A percentile compares a stretch with the other conserved stretches of the same genome.
Conservation (phyloP, 2,329 filamentous ascomycete genomes). For the Rhynchosporium graminicola region DNA sequence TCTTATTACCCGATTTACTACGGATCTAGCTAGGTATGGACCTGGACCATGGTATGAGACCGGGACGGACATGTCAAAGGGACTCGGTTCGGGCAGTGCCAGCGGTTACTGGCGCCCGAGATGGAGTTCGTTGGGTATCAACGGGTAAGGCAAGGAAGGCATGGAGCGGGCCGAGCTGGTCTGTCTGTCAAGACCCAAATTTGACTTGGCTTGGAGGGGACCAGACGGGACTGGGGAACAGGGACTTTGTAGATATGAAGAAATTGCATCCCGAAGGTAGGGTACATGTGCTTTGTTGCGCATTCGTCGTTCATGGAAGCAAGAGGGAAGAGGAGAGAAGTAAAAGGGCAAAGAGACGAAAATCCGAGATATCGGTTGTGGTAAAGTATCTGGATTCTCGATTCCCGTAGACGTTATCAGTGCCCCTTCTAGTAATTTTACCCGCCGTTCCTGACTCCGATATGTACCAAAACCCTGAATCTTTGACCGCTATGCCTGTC, state of each 20-base stretch:
- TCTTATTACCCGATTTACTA: neutral
- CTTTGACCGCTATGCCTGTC: constrained; percentile 31
- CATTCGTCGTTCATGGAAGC: no score
- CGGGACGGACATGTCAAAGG: neutral
- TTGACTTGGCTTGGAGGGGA: neutral
- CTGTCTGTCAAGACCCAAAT: constrained; percentile 1
- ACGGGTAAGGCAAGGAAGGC: neutral
- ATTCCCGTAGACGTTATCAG: neutral
- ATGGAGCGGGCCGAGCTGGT: constrained; percentile 23
- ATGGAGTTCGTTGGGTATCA: constrained; percentile 5
- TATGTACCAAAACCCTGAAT: neutral
- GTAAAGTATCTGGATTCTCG: no score
- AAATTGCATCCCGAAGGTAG: neutral
- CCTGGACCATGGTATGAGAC: neutral
- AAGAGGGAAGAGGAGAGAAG: no score
- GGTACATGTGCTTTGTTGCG: no score
- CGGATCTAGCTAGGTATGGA: no score
- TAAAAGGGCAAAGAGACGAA: no score
- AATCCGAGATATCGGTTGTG: no score
- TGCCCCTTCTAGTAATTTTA: neutral
- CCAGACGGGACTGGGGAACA: neutral
- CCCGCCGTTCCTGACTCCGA: neutral
- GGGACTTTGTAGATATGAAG: neutral
- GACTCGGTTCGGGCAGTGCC: constrained; percentile 14
- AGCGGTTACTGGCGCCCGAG: constrained; percentile 15